phyloP scores from a whole-genome alignment of 768 basidiomycete species.

The Pulveroboletus sp. region DNA sequence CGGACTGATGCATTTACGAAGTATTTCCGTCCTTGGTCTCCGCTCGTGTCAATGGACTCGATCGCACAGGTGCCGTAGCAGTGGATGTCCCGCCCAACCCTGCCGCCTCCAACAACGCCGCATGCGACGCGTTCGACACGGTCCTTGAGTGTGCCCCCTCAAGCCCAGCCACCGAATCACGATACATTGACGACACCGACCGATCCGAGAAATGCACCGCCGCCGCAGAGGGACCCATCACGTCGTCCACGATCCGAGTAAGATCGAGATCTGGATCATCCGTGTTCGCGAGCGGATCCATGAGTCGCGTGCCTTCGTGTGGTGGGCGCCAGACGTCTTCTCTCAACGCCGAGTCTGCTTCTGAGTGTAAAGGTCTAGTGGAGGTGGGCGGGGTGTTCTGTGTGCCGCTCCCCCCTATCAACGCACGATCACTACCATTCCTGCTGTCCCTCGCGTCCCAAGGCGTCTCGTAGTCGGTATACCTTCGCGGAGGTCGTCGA shows the following conservation, averaged over 20 bases:
- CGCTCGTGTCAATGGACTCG: conserved; percentile 21
- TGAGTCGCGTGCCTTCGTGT: conserved; percentile 20
- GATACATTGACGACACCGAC: conserved; percentile 22
- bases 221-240: conserved; percentile 39
- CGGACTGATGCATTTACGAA: background rate
- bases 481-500: conserved; percentile 3
- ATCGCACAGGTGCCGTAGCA: conserved; percentile 1
- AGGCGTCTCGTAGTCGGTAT: conserved; percentile 19
- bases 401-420: background rate
- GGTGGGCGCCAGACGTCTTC: conserved; percentile 46
- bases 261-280: conserved; percentile 33
- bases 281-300: conserved; percentile 12
- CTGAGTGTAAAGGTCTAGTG: conserved; percentile 19
- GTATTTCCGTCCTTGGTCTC: background rate
- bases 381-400: background rate
- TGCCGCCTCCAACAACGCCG: conserved; percentile 20
- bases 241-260: conserved; percentile 41
- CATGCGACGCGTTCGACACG: conserved; percentile 18
- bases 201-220: conserved; percentile 18
- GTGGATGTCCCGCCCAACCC: conserved; percentile 8
- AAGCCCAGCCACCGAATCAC: conserved; percentile 6
- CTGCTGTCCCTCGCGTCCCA: conserved; percentile 12
- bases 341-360: conserved; percentile 43
- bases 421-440: background rate
- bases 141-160: conserved; percentile 19